A percentile compares a stretch with the other conserved stretches of the same genome.
phyloP scores from a whole-genome alignment of 192 early-diverging fungal species.

The Entomortierella parvispora region DNA sequence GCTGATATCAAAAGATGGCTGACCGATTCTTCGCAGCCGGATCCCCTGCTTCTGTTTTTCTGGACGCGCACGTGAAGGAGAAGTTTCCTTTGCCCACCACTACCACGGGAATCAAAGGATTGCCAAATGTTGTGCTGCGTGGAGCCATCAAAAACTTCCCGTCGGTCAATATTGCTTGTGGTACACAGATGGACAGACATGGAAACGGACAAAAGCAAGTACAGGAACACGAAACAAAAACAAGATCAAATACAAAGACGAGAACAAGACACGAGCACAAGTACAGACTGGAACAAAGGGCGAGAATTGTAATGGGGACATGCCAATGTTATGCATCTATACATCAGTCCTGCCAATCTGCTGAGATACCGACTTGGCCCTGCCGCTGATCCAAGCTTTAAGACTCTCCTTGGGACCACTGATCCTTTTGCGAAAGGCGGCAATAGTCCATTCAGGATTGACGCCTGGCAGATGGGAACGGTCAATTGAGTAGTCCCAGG shows the following conservation, averaged over 20 bases:
- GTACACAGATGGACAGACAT: too few species aligned
- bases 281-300: too few species aligned
- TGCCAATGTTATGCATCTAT: too few species aligned
- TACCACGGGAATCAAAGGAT: neutral
- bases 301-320: too few species aligned
- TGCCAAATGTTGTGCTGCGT: constrained; percentile 15
- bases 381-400: constrained; percentile 13
- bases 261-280: too few species aligned
- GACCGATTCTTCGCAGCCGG: neutral
- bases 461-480: constrained; percentile 5
- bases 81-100: neutral
- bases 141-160: neutral
- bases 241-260: too few species aligned
- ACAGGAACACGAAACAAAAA: too few species aligned
- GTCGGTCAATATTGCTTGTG: constrained; percentile 3
- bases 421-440: constrained; percentile 3
- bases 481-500: constrained; percentile 38
- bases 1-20: constrained; percentile 7
- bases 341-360: too few species aligned
- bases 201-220: too few species aligned
- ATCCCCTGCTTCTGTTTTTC: constrained; percentile 6
- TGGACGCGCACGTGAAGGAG: neutral
- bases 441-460: neutral
- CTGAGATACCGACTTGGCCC: neutral
- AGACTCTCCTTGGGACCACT: constrained; percentile 1